phyloP scores from a whole-genome alignment of 176 grass and related monocot species.

The Aegilops longissima region DNA sequence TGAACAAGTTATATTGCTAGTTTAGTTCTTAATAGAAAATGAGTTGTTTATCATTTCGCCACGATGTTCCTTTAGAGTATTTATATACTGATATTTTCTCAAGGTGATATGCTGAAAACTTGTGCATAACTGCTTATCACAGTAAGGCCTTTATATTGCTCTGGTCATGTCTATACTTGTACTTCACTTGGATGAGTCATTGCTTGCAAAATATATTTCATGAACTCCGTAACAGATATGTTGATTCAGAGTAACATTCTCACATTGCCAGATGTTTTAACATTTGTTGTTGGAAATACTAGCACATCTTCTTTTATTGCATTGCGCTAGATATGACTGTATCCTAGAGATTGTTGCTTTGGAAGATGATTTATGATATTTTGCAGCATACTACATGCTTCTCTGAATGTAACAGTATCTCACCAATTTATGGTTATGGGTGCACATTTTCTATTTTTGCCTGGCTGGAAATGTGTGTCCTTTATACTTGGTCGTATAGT shows the following conservation, averaged over 20 bases:
- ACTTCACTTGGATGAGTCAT: background rate
- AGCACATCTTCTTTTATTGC: background rate
- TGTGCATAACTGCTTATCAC: background rate
- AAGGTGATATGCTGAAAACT: background rate
- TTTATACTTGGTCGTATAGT: background rate
- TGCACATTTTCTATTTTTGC: background rate
- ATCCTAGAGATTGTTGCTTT: background rate
- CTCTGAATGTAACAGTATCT: background rate
- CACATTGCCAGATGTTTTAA: background rate
- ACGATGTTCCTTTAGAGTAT: background rate
- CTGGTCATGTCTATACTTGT: background rate
- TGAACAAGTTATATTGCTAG: background rate
- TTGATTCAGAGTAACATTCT: background rate
- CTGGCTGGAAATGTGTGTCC: constrained; percentile 1
- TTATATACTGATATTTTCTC: background rate
- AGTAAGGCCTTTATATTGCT: background rate
- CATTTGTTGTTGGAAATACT: background rate
- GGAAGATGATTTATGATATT: background rate
- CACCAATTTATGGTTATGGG: background rate
- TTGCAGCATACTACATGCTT: background rate
- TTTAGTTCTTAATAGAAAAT: constrained; percentile 15
- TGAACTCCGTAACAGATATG: background rate
- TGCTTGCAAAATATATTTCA: background rate
- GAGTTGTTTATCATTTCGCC: background rate
- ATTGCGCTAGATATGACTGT: background rate